phyloP scores from a whole-genome alignment of 2,329 filamentous ascomycete genomes.

The Parascedosporium putredinis region DNA sequence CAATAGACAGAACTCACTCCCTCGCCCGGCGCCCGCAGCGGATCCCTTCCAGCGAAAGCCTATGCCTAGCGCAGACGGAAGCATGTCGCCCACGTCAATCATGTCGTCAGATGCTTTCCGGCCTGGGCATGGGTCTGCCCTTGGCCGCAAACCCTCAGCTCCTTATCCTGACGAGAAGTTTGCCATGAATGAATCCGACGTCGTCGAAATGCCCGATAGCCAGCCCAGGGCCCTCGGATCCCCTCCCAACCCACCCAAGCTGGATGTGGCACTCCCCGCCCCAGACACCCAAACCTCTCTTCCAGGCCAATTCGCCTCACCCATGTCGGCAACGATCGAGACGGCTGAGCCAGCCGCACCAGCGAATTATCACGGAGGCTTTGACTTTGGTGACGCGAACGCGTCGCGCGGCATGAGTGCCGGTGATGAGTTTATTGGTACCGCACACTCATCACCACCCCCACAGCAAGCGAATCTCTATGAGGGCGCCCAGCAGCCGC shows the following conservation, averaged over 20 bases:
- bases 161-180: constrained; percentile 24
- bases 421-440: neutral
- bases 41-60: constrained; percentile 9
- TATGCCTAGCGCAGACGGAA: constrained; percentile 5
- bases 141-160: neutral
- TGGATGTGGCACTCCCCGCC: constrained; percentile 11
- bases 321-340: constrained; percentile 4
- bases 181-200: constrained; percentile 13
- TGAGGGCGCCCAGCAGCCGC: neutral
- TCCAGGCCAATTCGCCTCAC: neutral
- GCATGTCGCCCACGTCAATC: constrained; percentile 6
- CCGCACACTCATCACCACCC: neutral
- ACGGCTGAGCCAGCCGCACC: neutral
- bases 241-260: constrained; percentile 13
- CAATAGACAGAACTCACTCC: constrained; percentile 31
- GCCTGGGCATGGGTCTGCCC: neutral
- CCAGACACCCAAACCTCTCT: neutral
- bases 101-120: constrained; percentile 1
- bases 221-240: constrained; percentile 24
- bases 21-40: constrained; percentile 3
- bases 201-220: constrained; percentile 21
- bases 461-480: constrained; percentile 7
- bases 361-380: neutral
- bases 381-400: neutral
- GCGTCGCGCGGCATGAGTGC: neutral